These are phyloP conservation scores for Stachybotrys chlorohalonatus DNA, from an alignment of 2,329 filamentous ascomycete genomes.

Conservation along the genomic window DNA sequence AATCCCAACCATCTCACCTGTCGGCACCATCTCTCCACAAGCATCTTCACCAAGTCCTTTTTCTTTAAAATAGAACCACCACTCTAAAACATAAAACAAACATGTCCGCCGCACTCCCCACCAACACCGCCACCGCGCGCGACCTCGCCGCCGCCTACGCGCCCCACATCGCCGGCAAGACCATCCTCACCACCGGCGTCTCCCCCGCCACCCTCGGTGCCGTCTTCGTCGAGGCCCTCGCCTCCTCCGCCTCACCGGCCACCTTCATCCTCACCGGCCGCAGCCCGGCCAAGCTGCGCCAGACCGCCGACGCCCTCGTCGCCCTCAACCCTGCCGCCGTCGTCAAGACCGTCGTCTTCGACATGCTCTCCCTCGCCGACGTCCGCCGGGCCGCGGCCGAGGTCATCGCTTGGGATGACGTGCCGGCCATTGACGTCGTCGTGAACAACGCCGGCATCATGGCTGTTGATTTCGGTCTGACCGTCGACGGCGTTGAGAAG, in stretches of 20 bases:
- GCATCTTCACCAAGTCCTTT: neutral
- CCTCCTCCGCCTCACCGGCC: constrained; percentile 23
- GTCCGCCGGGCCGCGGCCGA: constrained; percentile 28
- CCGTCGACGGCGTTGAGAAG: constrained; percentile 29
- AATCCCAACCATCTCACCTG: constrained; percentile 7
- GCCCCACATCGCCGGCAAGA: constrained; percentile 23
- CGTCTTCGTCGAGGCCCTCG: constrained; percentile 25
- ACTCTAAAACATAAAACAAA: neutral
- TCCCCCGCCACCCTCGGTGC: constrained; percentile 29
- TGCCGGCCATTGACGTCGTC: constrained; percentile 26
- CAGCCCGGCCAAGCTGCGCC: constrained; percentile 26
- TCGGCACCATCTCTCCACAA: neutral
- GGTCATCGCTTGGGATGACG: constrained; percentile 21
- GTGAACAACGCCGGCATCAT: constrained; percentile 36
- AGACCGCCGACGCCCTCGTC: constrained; percentile 25
- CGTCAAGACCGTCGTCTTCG: constrained; percentile 24
- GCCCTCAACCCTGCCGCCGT: constrained; percentile 20
- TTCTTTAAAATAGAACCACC: neutral
- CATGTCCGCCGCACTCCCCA: neutral
- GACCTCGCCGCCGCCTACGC: constrained; percentile 19
- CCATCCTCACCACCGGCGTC: constrained; percentile 33
- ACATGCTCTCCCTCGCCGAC: constrained; percentile 28
- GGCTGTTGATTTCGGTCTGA: constrained; percentile 19
- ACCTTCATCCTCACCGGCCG: constrained; percentile 38
- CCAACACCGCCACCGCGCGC: constrained; percentile 11